Conservation (phyloP, 495 filamentous ascomycete genomes). For the Aspergillus cavernicola region DNA sequence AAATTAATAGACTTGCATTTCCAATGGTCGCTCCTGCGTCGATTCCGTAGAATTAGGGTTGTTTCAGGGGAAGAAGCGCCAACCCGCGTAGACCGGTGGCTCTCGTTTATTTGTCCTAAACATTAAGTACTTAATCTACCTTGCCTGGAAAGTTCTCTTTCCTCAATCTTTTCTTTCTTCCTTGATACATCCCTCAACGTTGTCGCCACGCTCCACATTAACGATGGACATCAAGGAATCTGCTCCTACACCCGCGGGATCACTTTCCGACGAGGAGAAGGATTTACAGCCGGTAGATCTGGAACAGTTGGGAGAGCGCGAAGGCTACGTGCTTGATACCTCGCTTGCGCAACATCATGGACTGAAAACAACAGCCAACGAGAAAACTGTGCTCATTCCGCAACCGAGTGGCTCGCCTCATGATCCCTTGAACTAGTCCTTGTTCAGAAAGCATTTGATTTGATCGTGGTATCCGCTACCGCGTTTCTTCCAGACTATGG, state of each 20-base stretch:
- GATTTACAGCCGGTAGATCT: slow-evolving; percentile 5
- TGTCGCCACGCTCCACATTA: neutral
- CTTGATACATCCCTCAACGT: neutral
- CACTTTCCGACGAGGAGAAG: neutral
- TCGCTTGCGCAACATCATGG: slow-evolving; percentile 12
- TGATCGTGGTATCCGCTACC: slow-evolving; percentile 48
- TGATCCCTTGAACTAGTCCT: slow-evolving; percentile 60
- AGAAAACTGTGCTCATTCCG: slow-evolving; percentile 52
- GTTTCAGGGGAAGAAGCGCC: too few relatives aligned
- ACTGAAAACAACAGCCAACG: slow-evolving; percentile 23
- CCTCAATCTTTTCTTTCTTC: neutral
- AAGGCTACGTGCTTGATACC: slow-evolving; percentile 25
- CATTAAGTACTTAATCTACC: neutral
- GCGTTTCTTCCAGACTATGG: slow-evolving; percentile 59
- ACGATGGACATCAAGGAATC: neutral
- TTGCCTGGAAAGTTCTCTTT: neutral
- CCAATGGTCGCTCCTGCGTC: too few relatives aligned
- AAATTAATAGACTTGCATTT: too few relatives aligned
- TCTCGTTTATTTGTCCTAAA: neutral
- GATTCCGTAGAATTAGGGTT: too few relatives aligned
- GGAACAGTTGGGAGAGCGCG: slow-evolving; percentile 20
- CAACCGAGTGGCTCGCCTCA: slow-evolving; percentile 53
- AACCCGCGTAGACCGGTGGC: too few relatives aligned
- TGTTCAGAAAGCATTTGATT: slow-evolving; percentile 49
- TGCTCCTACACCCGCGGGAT: neutral